A percentile compares a stretch with the other conserved stretches of the same genome.
These are phyloP conservation scores for Ilex paraguariensis DNA, from an alignment of 305 asterid species.

Conservation along the genomic window DNA sequence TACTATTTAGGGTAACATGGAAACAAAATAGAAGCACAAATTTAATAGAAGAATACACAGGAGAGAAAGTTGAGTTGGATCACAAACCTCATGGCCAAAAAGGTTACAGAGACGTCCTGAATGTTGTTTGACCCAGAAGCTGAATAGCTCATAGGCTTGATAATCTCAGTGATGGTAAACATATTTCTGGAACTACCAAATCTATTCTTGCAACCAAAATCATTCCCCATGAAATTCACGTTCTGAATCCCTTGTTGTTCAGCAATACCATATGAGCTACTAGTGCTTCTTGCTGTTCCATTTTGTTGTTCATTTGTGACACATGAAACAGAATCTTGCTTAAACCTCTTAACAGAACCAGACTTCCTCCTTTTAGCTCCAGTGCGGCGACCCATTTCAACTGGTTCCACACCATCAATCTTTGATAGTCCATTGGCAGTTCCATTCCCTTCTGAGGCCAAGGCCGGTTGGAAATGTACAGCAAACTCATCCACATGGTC, in stretches of 20 bases:
- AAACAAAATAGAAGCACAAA: background rate
- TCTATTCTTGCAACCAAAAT: constrained; percentile 31
- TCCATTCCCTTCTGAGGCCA: constrained; percentile 22
- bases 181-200: constrained; percentile 37
- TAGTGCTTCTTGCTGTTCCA: constrained; percentile 14
- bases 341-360: constrained; percentile 80
- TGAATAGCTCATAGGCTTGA: constrained; percentile 68
- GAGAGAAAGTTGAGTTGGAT: constrained; percentile 11
- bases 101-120: constrained; percentile 66
- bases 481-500: constrained; percentile 22
- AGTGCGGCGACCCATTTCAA: constrained; percentile 50
- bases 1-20: constrained; percentile 3
- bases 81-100: constrained; percentile 81
- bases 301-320: constrained; percentile 23
- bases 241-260: constrained; percentile 29
- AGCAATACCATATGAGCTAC: constrained; percentile 11
- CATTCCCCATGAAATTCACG: constrained; percentile 27
- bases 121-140: constrained; percentile 38
- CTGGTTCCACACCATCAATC: constrained; percentile 29
- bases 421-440: constrained; percentile 30
- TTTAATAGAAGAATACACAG: constrained; percentile 9
- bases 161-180: constrained; percentile 56
- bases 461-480: constrained; percentile 29
- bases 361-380: constrained; percentile 91
- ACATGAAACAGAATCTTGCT: constrained; percentile 36